Evolutionary conservation across 345 rosid genomes (phyloP).

Genomic region (Hibiscus syriacus): DNA sequence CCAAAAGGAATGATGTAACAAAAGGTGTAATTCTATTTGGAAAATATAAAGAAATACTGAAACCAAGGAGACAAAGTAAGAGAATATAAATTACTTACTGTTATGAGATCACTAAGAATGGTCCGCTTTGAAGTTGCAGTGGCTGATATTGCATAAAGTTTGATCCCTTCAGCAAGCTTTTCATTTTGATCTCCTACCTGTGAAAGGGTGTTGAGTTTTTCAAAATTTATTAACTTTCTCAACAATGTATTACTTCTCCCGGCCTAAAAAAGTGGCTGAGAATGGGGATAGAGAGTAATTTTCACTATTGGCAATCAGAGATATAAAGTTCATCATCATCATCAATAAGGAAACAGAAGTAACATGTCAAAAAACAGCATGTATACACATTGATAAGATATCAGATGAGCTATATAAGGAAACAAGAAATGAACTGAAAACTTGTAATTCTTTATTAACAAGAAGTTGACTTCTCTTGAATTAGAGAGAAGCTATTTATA

Average conservation of each 20-base stretch:
- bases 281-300: neutral
- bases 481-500: too few species aligned
- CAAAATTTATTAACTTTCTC: neutral
- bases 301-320: neutral
- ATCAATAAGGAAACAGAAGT: neutral
- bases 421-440: too few species aligned
- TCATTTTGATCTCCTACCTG: conserved; percentile 94
- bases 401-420: too few species aligned
- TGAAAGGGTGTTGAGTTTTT: neutral
- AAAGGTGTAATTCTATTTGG: neutral
- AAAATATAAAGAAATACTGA: neutral
- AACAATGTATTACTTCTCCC: neutral
- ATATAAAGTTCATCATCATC: neutral
- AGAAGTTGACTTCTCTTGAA: too few species aligned
- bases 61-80: neutral
- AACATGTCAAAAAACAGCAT: neutral
- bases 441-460: too few species aligned
- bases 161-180: conserved; percentile 93
- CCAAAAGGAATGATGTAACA: too few species aligned
- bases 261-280: neutral
- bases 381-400: too few species aligned
- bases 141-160: conserved; percentile 77
- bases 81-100: conserved; percentile 33
- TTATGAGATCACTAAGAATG: conserved; percentile 84
- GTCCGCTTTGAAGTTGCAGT: conserved; percentile 75